A percentile compares a stretch with the other conserved stretches of the same genome.
Conservation (phyloP, 2,329 filamentous ascomycete species). For the Huntiella abstrusa region DNA sequence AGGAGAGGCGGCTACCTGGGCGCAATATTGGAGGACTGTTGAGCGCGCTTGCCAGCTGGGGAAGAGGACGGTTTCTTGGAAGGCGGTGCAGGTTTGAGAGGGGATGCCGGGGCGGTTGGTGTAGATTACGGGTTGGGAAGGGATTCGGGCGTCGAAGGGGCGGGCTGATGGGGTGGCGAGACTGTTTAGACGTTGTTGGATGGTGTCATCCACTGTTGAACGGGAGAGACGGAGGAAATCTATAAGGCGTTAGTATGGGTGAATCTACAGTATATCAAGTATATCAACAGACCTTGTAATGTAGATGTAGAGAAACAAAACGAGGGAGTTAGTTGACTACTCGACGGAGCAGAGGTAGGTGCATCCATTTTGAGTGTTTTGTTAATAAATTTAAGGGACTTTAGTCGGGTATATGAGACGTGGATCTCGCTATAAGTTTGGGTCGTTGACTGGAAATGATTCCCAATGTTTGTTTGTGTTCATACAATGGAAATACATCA, state of each 20-base stretch:
- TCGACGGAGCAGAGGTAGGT: background rate
- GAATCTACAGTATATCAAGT: background rate
- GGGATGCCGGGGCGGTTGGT: conserved; percentile 32
- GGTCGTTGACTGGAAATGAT: too few relatives aligned
- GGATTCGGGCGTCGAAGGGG: conserved; percentile 56
- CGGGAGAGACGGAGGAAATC: conserved; percentile 84
- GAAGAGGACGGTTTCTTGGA: conserved; percentile 65
- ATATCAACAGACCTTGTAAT: conserved; percentile 38
- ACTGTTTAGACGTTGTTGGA: conserved; percentile 82
- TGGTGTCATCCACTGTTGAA: conserved; percentile 74
- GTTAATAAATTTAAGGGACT: too few relatives aligned
- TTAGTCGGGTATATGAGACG: too few relatives aligned
- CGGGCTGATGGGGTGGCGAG: conserved; percentile 53
- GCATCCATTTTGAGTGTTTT: conserved; percentile 1
- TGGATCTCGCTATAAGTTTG: too few relatives aligned
- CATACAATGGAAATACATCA: too few relatives aligned
- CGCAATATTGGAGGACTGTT: conserved; percentile 77
- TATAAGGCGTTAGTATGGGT: conserved; percentile 19
- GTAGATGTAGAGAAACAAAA: conserved; percentile 59
- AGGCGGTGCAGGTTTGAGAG: conserved; percentile 42
- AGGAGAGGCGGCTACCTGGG: conserved; percentile 66
- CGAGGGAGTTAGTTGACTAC: conserved; percentile 39
- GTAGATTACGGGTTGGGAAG: conserved; percentile 43
- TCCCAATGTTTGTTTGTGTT: too few relatives aligned
- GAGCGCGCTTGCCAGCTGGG: conserved; percentile 72